Percentiles rank a stretch among this genome's conserved stretches.
These are phyloP conservation scores for Jatropha curcas DNA, from an alignment of 345 rosid genomes.

Conservation along the genomic window DNA sequence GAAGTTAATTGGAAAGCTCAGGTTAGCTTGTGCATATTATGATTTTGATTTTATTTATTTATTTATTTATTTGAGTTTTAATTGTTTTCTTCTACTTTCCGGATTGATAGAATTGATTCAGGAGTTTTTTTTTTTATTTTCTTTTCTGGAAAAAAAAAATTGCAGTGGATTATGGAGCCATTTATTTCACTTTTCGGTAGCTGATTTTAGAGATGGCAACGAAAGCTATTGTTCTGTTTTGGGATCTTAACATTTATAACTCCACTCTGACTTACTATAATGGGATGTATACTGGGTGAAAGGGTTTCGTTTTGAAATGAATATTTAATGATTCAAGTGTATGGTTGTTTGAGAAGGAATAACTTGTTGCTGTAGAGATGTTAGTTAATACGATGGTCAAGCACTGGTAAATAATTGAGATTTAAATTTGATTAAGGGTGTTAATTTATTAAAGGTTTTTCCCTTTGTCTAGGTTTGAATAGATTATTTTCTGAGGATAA, in stretches of 20 bases:
- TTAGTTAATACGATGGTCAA: too few relatives aligned
- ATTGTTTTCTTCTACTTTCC: not conserved
- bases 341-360: too few relatives aligned
- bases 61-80: not conserved
- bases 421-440: too few relatives aligned
- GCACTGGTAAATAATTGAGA: too few relatives aligned
- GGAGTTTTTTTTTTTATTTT: too few relatives aligned
- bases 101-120: not conserved
- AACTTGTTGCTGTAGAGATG: too few relatives aligned
- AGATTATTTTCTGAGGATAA: not conserved
- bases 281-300: not conserved
- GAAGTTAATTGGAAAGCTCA: conserved; percentile 97
- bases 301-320: not conserved
- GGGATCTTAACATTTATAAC: not conserved
- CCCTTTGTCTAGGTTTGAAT: not conserved
- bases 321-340: not conserved
- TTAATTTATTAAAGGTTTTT: not conserved
- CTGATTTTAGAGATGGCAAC: not conserved
- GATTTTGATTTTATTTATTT: conserved; percentile 1
- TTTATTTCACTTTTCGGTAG: not conserved
- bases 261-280: not conserved
- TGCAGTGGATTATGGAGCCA: too few relatives aligned
- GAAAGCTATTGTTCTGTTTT: not conserved
- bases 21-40: too few relatives aligned
- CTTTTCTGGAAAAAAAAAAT: too few relatives aligned